Percentiles rank a stretch among this genome's conserved stretches.
phyloP scores from a whole-genome alignment of 352 stramenopile genomes.

The Phytophthora aleatoria region DNA sequence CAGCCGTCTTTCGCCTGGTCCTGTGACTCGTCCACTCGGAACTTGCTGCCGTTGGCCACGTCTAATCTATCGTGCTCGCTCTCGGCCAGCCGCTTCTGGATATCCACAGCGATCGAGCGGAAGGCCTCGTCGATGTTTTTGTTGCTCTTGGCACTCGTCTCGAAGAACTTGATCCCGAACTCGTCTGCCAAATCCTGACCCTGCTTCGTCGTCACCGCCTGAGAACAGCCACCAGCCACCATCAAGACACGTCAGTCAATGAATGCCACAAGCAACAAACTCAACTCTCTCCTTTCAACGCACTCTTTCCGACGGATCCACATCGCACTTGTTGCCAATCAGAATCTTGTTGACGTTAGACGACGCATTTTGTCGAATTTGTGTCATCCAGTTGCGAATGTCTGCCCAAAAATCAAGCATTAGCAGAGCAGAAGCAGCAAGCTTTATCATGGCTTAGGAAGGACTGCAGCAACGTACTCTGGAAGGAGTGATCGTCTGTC shows the following conservation, averaged over 20 bases:
- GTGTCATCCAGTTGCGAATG: conserved; percentile 92
- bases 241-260: conserved; percentile 19
- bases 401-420: conserved; percentile 40
- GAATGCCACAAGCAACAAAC: background rate
- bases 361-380: conserved; percentile 97
- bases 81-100: conserved; percentile 87
- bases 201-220: conserved; percentile 93
- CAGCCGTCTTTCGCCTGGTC: conserved; percentile 82
- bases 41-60: conserved; percentile 85
- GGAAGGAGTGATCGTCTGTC: conserved; percentile 92
- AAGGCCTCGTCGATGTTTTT: conserved; percentile 92
- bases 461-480: conserved; percentile 58
- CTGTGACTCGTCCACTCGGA: conserved; percentile 83
- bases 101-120: conserved; percentile 87
- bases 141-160: conserved; percentile 94
- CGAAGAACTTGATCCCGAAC: conserved; percentile 95
- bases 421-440: background rate
- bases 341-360: conserved; percentile 99
- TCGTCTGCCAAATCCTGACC: conserved; percentile 92
- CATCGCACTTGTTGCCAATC: conserved; percentile 99
- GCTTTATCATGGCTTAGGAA: background rate
- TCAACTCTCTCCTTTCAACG: conserved; percentile 12
- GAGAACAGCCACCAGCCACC: conserved; percentile 9
- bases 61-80: conserved; percentile 91
- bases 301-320: conserved; percentile 95